phyloP scores from a whole-genome alignment of 768 basidiomycete species.

The Cystobasidium tubakii region DNA sequence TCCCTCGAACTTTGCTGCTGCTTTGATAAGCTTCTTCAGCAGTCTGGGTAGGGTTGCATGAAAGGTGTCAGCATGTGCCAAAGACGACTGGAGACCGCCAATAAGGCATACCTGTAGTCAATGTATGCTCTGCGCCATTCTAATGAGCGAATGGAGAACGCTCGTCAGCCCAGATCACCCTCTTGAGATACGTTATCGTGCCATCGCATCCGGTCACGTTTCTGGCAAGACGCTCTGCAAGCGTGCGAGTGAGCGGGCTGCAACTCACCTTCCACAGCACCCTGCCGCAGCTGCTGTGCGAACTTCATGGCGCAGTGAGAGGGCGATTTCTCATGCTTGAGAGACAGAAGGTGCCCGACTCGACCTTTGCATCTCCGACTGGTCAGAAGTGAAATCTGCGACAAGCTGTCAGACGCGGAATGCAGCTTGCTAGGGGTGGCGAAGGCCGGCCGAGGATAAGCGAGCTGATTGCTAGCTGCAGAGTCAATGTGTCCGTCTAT shows the following conservation, averaged over 20 bases:
- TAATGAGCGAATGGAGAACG: too few species aligned
- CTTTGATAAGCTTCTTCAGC: conserved; percentile 38
- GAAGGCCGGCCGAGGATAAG: not conserved
- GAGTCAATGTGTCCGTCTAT: too few species aligned
- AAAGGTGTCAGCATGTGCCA: too few species aligned
- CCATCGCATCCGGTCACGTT: conserved; percentile 13
- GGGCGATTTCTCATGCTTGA: not conserved
- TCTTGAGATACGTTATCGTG: not conserved
- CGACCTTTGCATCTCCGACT: not conserved
- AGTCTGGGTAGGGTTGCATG: not conserved
- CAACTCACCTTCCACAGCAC: conserved; percentile 33
- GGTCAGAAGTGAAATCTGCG: not conserved
- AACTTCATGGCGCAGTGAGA: conserved; percentile 34
- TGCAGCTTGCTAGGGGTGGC: not conserved
- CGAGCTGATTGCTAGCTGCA: too few species aligned
- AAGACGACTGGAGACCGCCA: not conserved
- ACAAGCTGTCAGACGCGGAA: not conserved
- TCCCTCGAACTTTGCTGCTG: conserved; percentile 5
- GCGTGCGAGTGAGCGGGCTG: not conserved
- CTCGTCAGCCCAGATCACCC: too few species aligned
- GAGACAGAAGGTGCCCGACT: not conserved
- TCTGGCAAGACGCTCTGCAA: not conserved
- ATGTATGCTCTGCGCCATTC: conserved; percentile 38
- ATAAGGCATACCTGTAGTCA: conserved; percentile 8
- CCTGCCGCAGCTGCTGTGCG: conserved; percentile 32